Evolutionary conservation across 1,139 yeast species (phyloP), one percentile per base, ranked within the genome.

Genomic region (Magnusiomyces paraingens): DNA sequence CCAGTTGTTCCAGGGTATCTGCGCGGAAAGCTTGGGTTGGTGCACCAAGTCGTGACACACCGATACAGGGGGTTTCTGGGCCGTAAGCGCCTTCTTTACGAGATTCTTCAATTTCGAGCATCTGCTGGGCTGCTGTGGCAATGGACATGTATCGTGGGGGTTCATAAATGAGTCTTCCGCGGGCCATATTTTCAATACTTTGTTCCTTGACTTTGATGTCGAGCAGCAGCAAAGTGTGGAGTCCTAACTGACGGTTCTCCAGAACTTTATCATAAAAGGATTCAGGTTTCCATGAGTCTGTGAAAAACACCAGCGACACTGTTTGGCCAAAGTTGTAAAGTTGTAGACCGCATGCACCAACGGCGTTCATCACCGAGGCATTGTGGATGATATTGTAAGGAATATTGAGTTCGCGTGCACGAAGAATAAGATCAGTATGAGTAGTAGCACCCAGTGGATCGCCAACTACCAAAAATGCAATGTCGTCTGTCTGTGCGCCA

Each of bases 361-460:
- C 95, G 0, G 99, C 99, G 68, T 93, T 93, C 97, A 93, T 90
- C 21, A 93, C 95, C 22, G 96, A 87, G 2, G 99, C 99, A 70
- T 93, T 93, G 72, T 93, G 99, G 56, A 93, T 81, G 51, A 87
- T 80, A 65, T 87, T 94, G 47, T 87, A 89, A 55, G 78, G 74
- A 65, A 93, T 88, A 1, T 81, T 82, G 59, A 84, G 76, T 69
- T 87, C 95, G 62, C 95, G 80, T 39, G 98, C 98, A 63, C 99
- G 77, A 56, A 93, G 79, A 43, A 90, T 89, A 60, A 93, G 77
- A 72, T 93, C 99, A 0, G 97, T 89, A 70, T 93, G 99, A 0
- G 99, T 93, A 3, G 99, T 93, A 45, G 99, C 99, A 38, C 99
- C 99, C 68, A 89, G 91, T 39, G 95, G 96, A 68, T 93, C 99